Evolutionary conservation across 148 eudicot genomes (phyloP).

Genomic region (Rhododendron simsii): DNA sequence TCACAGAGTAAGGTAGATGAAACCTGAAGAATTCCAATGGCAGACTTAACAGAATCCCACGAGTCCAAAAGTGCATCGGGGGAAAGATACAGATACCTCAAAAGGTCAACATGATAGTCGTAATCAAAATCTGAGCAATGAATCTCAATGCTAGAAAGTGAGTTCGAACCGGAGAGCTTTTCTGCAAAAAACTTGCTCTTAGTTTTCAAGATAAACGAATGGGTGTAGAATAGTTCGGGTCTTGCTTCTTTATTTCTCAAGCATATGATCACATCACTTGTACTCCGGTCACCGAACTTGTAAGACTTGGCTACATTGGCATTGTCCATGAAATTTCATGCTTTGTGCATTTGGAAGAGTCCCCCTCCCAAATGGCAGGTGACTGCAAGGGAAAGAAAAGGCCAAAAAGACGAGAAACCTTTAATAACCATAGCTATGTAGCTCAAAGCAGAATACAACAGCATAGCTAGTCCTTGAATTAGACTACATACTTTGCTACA

Average conservation of each 20-base stretch:
- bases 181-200: constrained; percentile 59
- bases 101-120: constrained; percentile 45
- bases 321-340: constrained; percentile 47
- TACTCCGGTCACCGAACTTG: constrained; percentile 24
- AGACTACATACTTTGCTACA: not conserved
- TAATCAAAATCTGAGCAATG: constrained; percentile 47
- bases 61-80: constrained; percentile 40
- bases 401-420: not conserved
- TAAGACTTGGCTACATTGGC: constrained; percentile 15
- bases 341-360: constrained; percentile 20
- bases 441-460: not conserved
- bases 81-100: constrained; percentile 46
- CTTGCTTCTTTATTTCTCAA: constrained; percentile 47
- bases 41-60: constrained; percentile 52
- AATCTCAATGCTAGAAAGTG: constrained; percentile 36
- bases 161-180: constrained; percentile 24
- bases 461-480: not conserved
- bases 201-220: constrained; percentile 30
- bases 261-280: constrained; percentile 40
- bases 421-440: not conserved
- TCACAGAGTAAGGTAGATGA: constrained; percentile 46
- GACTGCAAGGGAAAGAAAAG: not conserved
- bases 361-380: constrained; percentile 5
- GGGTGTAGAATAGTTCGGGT: constrained; percentile 36
- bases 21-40: constrained; percentile 63